phyloP scores from a whole-genome alignment of 805 yeast species.

The Kodamaea fukazawae region DNA sequence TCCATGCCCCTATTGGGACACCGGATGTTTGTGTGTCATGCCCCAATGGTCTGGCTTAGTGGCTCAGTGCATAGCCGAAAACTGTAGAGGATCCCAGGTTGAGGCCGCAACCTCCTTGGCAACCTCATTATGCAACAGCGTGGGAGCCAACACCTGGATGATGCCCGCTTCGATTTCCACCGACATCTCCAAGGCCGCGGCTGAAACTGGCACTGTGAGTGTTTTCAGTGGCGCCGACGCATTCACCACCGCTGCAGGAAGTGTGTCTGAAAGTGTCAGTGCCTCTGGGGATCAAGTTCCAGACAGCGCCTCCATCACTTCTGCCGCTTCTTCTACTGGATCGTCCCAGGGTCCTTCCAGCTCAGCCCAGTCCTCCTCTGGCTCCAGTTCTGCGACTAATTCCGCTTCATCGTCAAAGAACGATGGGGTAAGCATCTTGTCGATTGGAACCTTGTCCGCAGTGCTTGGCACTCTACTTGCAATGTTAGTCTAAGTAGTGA shows the following conservation, averaged over 20 bases:
- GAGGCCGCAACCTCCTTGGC: constrained; percentile 40
- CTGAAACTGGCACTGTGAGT: neutral
- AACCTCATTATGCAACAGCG: constrained; percentile 38
- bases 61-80: constrained; percentile 40
- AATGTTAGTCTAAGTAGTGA: constrained; percentile 2
- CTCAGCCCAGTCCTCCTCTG: too few relatives aligned
- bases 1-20: constrained; percentile 54
- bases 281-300: too few relatives aligned
- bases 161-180: constrained; percentile 42
- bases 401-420: constrained; percentile 18
- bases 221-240: neutral
- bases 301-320: neutral
- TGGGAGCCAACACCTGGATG: constrained; percentile 44
- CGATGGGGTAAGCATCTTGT: constrained; percentile 10
- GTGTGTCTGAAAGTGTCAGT: neutral
- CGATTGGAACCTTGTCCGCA: constrained; percentile 7
- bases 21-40: constrained; percentile 51
- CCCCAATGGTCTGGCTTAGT: constrained; percentile 45
- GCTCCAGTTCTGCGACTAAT: constrained; percentile 9
- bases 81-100: constrained; percentile 38
- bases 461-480: constrained; percentile 7
- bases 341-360: too few relatives aligned
- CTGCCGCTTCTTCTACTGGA: too few relatives aligned
- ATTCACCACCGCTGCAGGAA: neutral
- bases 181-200: constrained; percentile 5